Base-by-base conservation (phyloP, 768 basidiomycete genomes). In the Russula sp. region DNA sequence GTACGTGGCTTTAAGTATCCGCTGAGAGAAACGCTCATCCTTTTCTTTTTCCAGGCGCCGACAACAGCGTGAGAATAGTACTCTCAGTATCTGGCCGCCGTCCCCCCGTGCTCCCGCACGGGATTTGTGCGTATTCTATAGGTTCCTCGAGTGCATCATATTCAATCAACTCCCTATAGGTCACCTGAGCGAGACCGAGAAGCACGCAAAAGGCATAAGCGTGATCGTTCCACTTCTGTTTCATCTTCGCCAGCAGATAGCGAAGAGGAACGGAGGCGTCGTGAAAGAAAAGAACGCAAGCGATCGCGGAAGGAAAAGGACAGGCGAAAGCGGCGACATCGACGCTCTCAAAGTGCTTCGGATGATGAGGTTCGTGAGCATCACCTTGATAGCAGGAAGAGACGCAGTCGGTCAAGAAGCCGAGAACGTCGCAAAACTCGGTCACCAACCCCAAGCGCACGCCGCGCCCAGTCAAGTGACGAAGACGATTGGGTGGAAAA, bases 401-500 rank as follows among this genome's bases (percentile, higher is more conserved):
- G 67, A 71, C 68, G 68, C 56, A 79, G 72, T 57, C 69, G 70
- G 16, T 75, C 73, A 36, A 70, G 63, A 67, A 75, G 72, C 62
- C 73, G 71, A 38, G 72, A 75, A 61, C 63, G 40, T 49, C 59
- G 32, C 61, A 51, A 59, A 36, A 52, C 62, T 32, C 59, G 57
- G 38, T 38, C 57, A 22, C 65, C 48, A 48, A 54, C 63, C 32
- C 68, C 48, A 24, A 69, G 58, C 67, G 65, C 36, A 68, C 64
- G 59, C 38, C 70, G 42, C 46, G 52, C 46, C 18, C 57, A 53
- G 40, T 63, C 60, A 38, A 76, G 76, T 14, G 77, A 79, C 22
- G 84, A 82, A n/a, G 82, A 80, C 32, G 81, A 85, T 57, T 89
- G 89, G 89, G 83, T 88, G 54, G 86, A 88, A 72, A 87, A 86